Evolutionary conservation across 2,329 filamentous ascomycete genomes (phyloP).

Genomic region (Oidium heveae): DNA sequence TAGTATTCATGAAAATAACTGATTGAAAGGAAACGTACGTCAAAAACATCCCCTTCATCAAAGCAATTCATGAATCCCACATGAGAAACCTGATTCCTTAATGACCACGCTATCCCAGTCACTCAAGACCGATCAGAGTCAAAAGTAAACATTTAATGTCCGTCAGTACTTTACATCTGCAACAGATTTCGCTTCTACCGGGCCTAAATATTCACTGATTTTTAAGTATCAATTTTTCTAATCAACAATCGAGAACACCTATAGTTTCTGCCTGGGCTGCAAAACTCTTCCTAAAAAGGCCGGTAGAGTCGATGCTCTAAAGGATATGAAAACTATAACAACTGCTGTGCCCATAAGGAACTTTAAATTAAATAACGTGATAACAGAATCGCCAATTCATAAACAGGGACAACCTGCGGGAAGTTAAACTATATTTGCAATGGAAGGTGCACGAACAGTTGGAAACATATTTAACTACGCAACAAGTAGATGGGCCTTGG

Average conservation of each 20-base stretch:
- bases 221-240: no score
- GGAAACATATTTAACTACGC: conserved; percentile 76
- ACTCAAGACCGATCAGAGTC: conserved; percentile 23
- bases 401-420: not conserved
- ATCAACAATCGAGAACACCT: not conserved
- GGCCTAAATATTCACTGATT: conserved; percentile 19
- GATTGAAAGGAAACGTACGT: no score
- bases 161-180: conserved; percentile 36
- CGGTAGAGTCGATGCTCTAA: not conserved
- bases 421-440: conserved; percentile 22
- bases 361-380: not conserved
- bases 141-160: conserved; percentile 27
- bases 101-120: no score
- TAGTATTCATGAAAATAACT: no score
- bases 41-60: no score
- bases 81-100: no score
- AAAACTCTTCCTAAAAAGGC: not conserved
- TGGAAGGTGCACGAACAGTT: conserved; percentile 40
- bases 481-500: conserved; percentile 76
- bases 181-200: conserved; percentile 41
- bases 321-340: not conserved
- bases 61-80: no score
- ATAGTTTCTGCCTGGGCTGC: not conserved
- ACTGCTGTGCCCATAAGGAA: not conserved
- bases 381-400: not conserved